phyloP scores from a whole-genome alignment of 2,329 filamentous ascomycete genomes.

The Fusarium dimerum region DNA sequence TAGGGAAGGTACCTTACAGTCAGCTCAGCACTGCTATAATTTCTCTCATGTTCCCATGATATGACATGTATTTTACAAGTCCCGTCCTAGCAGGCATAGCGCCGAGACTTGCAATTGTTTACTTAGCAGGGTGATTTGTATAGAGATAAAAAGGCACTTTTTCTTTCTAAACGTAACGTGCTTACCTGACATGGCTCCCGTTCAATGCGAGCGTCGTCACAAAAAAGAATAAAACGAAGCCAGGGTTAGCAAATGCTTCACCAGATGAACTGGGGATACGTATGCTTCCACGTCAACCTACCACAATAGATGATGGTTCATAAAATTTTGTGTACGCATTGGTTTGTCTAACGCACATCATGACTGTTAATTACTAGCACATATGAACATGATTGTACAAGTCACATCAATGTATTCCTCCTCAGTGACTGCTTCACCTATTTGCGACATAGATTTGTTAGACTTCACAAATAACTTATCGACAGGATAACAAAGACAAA shows the following conservation, averaged over 20 bases:
- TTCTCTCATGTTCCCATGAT: not conserved
- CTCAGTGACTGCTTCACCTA: too few species aligned
- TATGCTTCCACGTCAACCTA: constrained; percentile 11
- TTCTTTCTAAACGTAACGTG: too few species aligned
- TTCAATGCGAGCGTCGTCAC: constrained; percentile 18
- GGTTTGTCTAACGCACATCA: not conserved
- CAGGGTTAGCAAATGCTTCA: constrained; percentile 5
- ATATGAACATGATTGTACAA: too few species aligned
- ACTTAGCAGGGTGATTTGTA: not conserved
- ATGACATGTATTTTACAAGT: constrained; percentile 7
- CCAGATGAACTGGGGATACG: constrained; percentile 16
- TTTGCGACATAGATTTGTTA: too few species aligned
- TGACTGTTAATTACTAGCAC: too few species aligned
- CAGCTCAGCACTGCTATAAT: not conserved
- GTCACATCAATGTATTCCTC: too few species aligned
- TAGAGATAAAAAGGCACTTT: constrained; percentile 1
- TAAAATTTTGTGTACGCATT: not conserved
- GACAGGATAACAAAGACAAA: too few species aligned
- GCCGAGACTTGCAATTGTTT: not conserved
- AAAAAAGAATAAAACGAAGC: constrained; percentile 1
- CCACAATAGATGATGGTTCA: not conserved
- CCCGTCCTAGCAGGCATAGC: constrained; percentile 7
- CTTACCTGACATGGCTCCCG: not conserved
- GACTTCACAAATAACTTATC: too few species aligned
- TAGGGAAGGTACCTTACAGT: constrained; percentile 15